These are phyloP conservation scores for Fagopyrum esculentum DNA, from an alignment of 148 eudicot genomes.

Conservation along the genomic window DNA sequence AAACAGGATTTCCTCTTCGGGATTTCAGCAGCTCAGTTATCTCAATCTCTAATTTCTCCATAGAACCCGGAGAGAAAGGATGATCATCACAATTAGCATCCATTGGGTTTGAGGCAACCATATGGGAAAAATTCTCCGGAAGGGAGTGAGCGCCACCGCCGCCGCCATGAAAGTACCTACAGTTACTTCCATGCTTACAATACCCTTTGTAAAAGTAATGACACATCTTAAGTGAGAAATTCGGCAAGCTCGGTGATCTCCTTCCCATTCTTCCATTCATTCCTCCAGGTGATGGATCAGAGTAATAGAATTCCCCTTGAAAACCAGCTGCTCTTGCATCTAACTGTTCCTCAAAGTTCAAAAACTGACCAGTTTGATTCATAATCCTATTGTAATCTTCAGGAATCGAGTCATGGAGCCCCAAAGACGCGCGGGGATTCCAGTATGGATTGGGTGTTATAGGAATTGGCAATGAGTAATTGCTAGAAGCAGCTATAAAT, in stretches of 20 bases:
- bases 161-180: slow-evolving; percentile 63
- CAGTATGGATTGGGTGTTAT: slow-evolving; percentile 19
- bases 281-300: slow-evolving; percentile 29
- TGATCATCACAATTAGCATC: slow-evolving; percentile 44
- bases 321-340: slow-evolving; percentile 20
- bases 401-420: slow-evolving; percentile 28
- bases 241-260: slow-evolving; percentile 34
- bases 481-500: slow-evolving; percentile 19
- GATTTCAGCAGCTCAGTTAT: slow-evolving; percentile 44
- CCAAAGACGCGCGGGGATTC: slow-evolving; percentile 27
- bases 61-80: slow-evolving; percentile 31
- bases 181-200: slow-evolving; percentile 75
- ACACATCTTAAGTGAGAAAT: slow-evolving; percentile 61
- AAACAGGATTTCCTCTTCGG: slow-evolving; percentile 36
- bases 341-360: slow-evolving; percentile 33
- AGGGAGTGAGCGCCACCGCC: neutral
- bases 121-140: slow-evolving; percentile 28
- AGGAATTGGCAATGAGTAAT: slow-evolving; percentile 10
- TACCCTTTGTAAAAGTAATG: slow-evolving; percentile 70
- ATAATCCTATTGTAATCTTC: slow-evolving; percentile 31
- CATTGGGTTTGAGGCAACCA: slow-evolving; percentile 26
- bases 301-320: slow-evolving; percentile 29
- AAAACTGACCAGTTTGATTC: slow-evolving; percentile 22
- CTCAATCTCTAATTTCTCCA: slow-evolving; percentile 46
- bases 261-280: slow-evolving; percentile 30